Base-by-base conservation (phyloP, 305 asterid species). In the Vinca major region DNA sequence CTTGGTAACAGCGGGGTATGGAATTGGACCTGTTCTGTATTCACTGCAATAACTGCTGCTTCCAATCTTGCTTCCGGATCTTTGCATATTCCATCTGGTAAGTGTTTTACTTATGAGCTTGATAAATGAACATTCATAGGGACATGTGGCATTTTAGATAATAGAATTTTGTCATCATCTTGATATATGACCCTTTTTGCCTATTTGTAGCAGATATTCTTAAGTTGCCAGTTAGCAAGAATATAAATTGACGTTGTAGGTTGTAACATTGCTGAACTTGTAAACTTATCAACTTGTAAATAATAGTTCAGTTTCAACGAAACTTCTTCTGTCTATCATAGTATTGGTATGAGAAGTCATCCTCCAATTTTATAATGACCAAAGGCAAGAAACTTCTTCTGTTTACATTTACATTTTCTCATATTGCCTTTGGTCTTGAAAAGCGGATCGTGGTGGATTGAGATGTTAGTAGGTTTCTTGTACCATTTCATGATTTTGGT, bases 51-150 rank as follows among this genome's bases (percentile, higher is more conserved):
- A 83, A 88, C 99, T 73, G 92, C 96, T 73, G 92, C 98, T 70
- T 88, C 99, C 63, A 89, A 86, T 77, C 97, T 94, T 86, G 99
- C 99, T 50, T 85, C 98, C 68, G 99, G 98, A 72, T 91, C 99
- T 52, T 66, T 84, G 70, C 87, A 76, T 47, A 87, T 86, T 74
- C 84, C 96, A 68, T 61, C 86, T 49, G 97, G 99, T 94, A 88
- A 70, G 88, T 68, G 66, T 63, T 76, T 65, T 68, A 65, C 72
- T 4, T 26, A 57, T 54, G 51, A n/a, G 61, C 14, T 7, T 51
- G 39, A 19, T 16, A 21, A n/a, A 19, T 45, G 45, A 26, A 61
- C 26, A 3, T 53, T 17, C 13, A 50, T 52, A 16, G 39, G 13
- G 43, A 49, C 16, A 26, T 0, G 13, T 41, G 49, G 3, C 37